Evolutionary conservation across 2,329 filamentous ascomycete species (phyloP), one percentile per base, ranked within the genome.

Genomic region (Thermomyces lanuginosus): DNA sequence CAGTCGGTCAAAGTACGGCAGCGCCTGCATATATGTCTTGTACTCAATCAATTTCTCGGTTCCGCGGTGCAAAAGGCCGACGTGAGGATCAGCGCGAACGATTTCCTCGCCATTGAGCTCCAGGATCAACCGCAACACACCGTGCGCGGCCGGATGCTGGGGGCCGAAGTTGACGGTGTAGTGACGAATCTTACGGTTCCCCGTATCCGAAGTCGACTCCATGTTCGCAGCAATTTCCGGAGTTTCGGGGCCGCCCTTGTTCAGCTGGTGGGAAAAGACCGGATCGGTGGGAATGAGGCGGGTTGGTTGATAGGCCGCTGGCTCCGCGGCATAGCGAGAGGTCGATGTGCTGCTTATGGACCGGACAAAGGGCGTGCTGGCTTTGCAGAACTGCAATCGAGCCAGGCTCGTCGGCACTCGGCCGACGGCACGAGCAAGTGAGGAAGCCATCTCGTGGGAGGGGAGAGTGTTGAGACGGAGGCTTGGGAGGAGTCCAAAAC

Each of bases 11-110:
- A 98, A 98, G 66, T 98, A 98, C 30, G 89, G 89, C 50, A 98
- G 66, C 31, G 89, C 89, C 66, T 98, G 89, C 49, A 95, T 70
- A 53, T 98, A 98, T 44, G 86, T 92, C 69, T 92, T 93, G 71
- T 98, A 98, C 67, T 98, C 89, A 60, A 95, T 95, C 61, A 98
- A 72, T 70, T 98, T 98, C 69, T 98, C 89, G 36, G 89, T 98
- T 42, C 89, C 89, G 46, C 89, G 75, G 59, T 98, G 89, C 48
- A 98, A 70, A 55, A 98, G 64, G 32, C 89, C 89, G 46, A 98
- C 86, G 60, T 98, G 89, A 24, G 89, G 89, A 58, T 98, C 89
- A 39, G 84, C 79, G 51, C 89, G 80, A 46, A 98, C 66, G 50
- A 98, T 95, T 61, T 93, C 82, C 64, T 98, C 89, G 53, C 89